Base-by-base conservation (phyloP, 768 basidiomycete species). In the Auricularia sp. region DNA sequence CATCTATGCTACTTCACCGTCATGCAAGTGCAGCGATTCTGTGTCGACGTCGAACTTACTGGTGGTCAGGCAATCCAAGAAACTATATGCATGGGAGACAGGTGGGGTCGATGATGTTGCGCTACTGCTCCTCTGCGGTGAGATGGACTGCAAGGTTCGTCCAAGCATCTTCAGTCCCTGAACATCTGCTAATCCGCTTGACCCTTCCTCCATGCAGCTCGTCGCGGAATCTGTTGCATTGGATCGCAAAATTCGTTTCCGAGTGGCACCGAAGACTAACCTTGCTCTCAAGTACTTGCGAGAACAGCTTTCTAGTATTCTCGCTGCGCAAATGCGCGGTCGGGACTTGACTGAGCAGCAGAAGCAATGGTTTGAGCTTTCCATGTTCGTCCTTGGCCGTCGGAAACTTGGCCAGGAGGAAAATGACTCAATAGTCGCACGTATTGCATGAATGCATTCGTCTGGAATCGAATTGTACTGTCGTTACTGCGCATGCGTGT, bases 61-160 rank as follows among this genome's bases (percentile, higher is more conserved):
- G n/a, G 62, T 62, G 34, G 29, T 34, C 62, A 93, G 93, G 92
- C 93, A 93, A 71, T 95, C 94, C 6, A 97, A 93, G 76, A 93
- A 86, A 72, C 75, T 95, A 34, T 96, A 92, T 74, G 90, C 83
- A 18, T 97, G 93, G 93, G 96, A 98, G 74, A 93, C 89, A 0
- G 87, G 91, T 5, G 91, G 93, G 4, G 84, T 91, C 7, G 91
- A 97, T 67, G 91, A 96, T 68, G 74, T 90, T 34, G 84, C 91
- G 3, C 73, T 98, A 62, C 71, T 92, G 34, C 77, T 98, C 18
- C 76, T 98, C 0, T 98, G 94, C 65, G 96, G 96, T 8, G 96
- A 98, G 66, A 78, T 82, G 29, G 96, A 98, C 64, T 88, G 91
- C 78, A 94, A 89, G 83, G 93, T 86, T 72, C 63, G 79, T 67